These are phyloP conservation scores for Komagataella ulmi DNA, from an alignment of 805 yeast genomes.

Conservation along the genomic window DNA sequence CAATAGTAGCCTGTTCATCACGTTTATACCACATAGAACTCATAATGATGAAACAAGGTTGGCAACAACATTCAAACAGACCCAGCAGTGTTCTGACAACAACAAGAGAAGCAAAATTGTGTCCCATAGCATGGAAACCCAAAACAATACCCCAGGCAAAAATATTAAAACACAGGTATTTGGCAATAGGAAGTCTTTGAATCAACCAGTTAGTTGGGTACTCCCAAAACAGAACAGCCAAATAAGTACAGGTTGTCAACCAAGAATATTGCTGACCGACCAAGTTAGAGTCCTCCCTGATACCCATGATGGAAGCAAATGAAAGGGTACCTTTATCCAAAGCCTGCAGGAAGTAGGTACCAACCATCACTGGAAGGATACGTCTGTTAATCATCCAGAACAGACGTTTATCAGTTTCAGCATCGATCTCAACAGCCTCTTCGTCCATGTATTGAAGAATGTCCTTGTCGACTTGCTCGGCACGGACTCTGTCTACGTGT, in stretches of 20 bases:
- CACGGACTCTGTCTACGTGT: not conserved
- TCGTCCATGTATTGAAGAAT: conserved; percentile 2
- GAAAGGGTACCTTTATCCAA: conserved; percentile 29
- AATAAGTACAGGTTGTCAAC: conserved; percentile 47
- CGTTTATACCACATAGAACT: conserved; percentile 21
- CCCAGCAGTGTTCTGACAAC: conserved; percentile 38
- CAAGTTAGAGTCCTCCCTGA: conserved; percentile 24
- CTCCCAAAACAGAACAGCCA: conserved; percentile 51
- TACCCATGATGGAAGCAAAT: conserved; percentile 32
- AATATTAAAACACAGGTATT: conserved; percentile 21
- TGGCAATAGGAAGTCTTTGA: conserved; percentile 22
- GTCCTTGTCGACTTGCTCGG: conserved; percentile 1
- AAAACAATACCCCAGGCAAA: conserved; percentile 34
- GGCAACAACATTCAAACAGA: conserved; percentile 20
- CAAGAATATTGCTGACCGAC: conserved; percentile 34
- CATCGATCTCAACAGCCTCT: conserved; percentile 1
- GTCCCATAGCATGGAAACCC: conserved; percentile 31
- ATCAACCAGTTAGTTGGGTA: conserved; percentile 28
- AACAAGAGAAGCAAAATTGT: conserved; percentile 31
- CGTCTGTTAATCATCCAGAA: conserved; percentile 33
- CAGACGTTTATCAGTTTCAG: conserved; percentile 5
- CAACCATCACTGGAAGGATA: conserved; percentile 33
- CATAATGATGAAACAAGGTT: conserved; percentile 21
- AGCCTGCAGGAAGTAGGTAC: conserved; percentile 22
- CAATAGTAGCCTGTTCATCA: conserved; percentile 17